These are phyloP conservation scores for Kwoniella dendrophila DNA, from an alignment of 768 basidiomycete genomes.

Conservation along the genomic window DNA sequence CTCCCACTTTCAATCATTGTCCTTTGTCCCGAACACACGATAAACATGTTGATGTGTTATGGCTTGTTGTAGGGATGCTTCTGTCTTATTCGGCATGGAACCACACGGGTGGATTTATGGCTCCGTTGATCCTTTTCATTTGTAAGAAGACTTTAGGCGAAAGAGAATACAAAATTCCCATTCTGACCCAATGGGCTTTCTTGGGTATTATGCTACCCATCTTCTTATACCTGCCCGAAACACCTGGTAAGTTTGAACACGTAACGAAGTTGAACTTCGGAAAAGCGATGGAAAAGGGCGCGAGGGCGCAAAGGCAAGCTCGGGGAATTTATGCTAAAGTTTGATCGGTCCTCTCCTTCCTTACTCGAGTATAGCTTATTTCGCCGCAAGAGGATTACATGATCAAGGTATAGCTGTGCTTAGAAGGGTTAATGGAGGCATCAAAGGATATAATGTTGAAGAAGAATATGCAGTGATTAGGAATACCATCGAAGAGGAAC, in stretches of 20 bases:
- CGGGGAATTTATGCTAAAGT: too few species aligned
- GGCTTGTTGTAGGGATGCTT: conserved; percentile 13
- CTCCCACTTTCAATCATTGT: not conserved
- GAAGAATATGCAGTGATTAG: conserved; percentile 26
- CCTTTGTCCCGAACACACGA: not conserved
- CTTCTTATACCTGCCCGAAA: conserved; percentile 34
- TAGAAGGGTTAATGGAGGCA: conserved; percentile 22
- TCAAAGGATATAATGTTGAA: conserved; percentile 33
- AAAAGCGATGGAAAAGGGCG: too few species aligned
- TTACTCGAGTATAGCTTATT: conserved; percentile 15
- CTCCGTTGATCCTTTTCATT: conserved; percentile 22
- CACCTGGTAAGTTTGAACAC: conserved; percentile 17
- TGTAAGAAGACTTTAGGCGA: conserved; percentile 18
- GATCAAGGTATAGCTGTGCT: conserved; percentile 22
- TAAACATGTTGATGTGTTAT: not conserved
- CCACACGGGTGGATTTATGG: conserved; percentile 28
- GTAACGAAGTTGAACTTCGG: too few species aligned
- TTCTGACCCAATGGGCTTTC: conserved; percentile 27
- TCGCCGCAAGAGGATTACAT: conserved; percentile 23
- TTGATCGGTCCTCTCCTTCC: too few species aligned
- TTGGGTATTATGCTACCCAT: conserved; percentile 34
- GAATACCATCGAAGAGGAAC: conserved; percentile 30
- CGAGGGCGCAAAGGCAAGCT: too few species aligned
- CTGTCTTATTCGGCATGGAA: conserved; percentile 28
- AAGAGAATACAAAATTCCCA: conserved; percentile 27